phyloP scores from a whole-genome alignment of 164 flowering plant species.

The Dillenia turbinata region DNA sequence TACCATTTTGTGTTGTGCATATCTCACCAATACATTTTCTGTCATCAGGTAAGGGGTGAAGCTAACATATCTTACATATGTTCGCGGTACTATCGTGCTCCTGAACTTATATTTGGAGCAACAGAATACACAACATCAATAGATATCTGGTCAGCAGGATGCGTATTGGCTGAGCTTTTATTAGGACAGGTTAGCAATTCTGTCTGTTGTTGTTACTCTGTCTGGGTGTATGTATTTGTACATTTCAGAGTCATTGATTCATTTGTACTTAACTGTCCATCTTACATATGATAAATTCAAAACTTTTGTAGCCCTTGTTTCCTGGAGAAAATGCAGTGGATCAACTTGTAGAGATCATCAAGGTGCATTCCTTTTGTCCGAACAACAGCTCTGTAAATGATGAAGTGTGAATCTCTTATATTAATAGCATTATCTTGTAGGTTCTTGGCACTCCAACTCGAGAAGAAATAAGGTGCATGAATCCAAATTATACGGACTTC shows the following conservation, averaged over 20 bases:
- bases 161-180: conserved; percentile 93
- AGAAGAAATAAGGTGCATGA: conserved; percentile 97
- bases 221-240: background rate
- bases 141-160: conserved; percentile 99
- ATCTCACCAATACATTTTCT: background rate
- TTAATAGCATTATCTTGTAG: conserved; percentile 33
- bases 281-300: conserved; percentile 6
- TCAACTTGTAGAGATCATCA: conserved; percentile 94
- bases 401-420: background rate
- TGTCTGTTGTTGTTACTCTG: background rate
- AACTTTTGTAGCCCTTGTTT: conserved; percentile 65
- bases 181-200: conserved; percentile 68
- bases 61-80: conserved; percentile 94
- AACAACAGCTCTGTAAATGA: background rate
- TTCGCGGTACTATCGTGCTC: conserved; percentile 93
- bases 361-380: conserved; percentile 37
- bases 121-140: conserved; percentile 89
- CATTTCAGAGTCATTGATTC: background rate
- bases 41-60: conserved; percentile 77
- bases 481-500: conserved; percentile 87
- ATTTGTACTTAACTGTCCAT: background rate
- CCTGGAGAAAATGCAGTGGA: conserved; percentile 98
- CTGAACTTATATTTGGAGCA: conserved; percentile 96
- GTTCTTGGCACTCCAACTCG: conserved; percentile 98
- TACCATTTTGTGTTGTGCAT: too few relatives aligned